These are phyloP conservation scores for Paradendryphiella salina DNA, from an alignment of 2,329 filamentous ascomycete species.

Conservation along the genomic window DNA sequence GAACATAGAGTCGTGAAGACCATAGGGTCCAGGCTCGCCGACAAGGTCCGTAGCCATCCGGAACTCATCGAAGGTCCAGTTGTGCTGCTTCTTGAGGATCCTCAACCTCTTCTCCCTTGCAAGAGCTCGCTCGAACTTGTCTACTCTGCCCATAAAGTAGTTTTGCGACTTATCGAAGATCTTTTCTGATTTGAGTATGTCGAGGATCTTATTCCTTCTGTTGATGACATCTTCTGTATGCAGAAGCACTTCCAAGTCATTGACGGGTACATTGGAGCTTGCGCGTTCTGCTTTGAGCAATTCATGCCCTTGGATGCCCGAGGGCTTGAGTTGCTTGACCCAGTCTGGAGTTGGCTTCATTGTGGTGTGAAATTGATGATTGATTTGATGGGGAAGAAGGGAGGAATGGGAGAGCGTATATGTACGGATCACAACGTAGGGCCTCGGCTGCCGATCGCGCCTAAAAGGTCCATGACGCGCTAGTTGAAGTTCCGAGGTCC, in stretches of 20 bases:
- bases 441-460: conserved; percentile 31
- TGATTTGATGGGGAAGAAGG: conserved; percentile 13
- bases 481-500: conserved; percentile 33
- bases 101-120: conserved; percentile 71
- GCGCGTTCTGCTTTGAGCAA: conserved; percentile 70
- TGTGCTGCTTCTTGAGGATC: conserved; percentile 66
- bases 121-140: conserved; percentile 70
- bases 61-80: conserved; percentile 69
- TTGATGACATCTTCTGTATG: conserved; percentile 68
- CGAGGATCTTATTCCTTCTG: conserved; percentile 62
- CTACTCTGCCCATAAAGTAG: conserved; percentile 71
- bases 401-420: conserved; percentile 10
- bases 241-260: conserved; percentile 68
- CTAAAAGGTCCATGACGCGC: conserved; percentile 17
- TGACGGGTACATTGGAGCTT: conserved; percentile 67
- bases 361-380: conserved; percentile 8
- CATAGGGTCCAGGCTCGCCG: conserved; percentile 73
- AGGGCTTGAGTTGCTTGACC: conserved; percentile 68
- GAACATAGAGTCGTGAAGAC: conserved; percentile 72
- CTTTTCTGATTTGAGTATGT: conserved; percentile 67
- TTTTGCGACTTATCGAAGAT: conserved; percentile 80
- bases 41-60: conserved; percentile 68
- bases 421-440: conserved; percentile 14
- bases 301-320: conserved; percentile 69
- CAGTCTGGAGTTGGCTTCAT: conserved; percentile 59